Conservation (phyloP, 1,284 basidiomycete genomes). For the Sanghuangporus baumii region DNA sequence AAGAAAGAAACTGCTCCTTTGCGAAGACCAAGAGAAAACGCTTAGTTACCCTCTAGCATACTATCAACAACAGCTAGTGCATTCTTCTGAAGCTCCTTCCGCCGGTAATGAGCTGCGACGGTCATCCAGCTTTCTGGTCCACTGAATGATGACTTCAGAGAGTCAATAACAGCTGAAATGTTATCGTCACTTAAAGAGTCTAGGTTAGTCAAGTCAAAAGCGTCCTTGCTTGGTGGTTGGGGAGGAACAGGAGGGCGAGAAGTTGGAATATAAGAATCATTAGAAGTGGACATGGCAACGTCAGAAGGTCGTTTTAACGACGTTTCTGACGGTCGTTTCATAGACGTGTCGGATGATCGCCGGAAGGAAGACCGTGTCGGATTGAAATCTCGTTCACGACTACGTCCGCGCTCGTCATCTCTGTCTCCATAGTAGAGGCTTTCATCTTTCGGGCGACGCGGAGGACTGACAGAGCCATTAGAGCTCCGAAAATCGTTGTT, state of each 20-base stretch:
- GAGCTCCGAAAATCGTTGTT: slow-evolving; percentile 6
- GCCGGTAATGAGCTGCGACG: slow-evolving; percentile 11
- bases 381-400: background rate
- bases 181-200: slow-evolving; percentile 5
- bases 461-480: slow-evolving; percentile 5
- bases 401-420: background rate
- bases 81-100: slow-evolving; percentile 1
- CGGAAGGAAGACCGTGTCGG: background rate
- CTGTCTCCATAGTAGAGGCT: background rate
- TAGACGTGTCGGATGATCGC: slow-evolving; percentile 9
- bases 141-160: slow-evolving; percentile 6
- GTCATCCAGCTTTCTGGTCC: slow-evolving; percentile 16
- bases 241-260: background rate
- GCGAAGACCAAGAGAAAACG: background rate
- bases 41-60: slow-evolving; percentile 17
- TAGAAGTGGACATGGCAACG: background rate
- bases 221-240: background rate
- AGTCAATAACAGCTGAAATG: slow-evolving; percentile 10
- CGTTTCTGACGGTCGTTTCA: background rate
- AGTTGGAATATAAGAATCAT: background rate
- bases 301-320: slow-evolving; percentile 1
- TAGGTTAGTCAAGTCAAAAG: background rate
- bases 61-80: slow-evolving; percentile 2
- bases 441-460: background rate
- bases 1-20: background rate